Evolutionary conservation across 768 basidiomycete genomes (phyloP), one percentile per base, ranked within the genome.

Genomic region (Pleurotus eryngii): DNA sequence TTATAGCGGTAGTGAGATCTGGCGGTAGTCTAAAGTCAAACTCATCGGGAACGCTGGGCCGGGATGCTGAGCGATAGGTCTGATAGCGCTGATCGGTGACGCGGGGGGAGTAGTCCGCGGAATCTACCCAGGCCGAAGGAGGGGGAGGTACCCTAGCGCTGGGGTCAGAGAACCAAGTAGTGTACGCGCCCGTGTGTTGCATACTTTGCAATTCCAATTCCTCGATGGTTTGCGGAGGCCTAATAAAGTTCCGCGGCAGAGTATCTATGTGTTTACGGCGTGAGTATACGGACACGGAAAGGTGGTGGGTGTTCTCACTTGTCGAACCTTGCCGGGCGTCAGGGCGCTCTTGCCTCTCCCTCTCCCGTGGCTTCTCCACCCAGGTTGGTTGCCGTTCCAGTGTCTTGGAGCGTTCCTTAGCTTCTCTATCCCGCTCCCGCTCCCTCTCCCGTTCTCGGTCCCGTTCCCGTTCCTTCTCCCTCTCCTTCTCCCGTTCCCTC

Each of bases 241-340:
- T 11, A 45, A n/a, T 22, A 5, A 45, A 45, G 9, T 45, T 54
- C 3, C 51, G 51, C 37, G n/a, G 51, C 18, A 17, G 51, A 20
- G 39, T 42, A 40, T 42, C 51, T 54, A 54, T 4, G 42, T 35
- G 3, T 37, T 3, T n/a, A 17, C 17, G 18, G 30, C 30, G 8
- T 35, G 30, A 35, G 30, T 35, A 35, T 35, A 35, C 2, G 3
- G 30, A 35, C 30, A 3, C 30, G 30, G 11, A 35, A 35, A 9
- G 11, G 30, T 8, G 35, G 18, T 38, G 0, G 22, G 39, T n/a
- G 24, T 24, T 40, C 51, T 15, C 59, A 59, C 40, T 67, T 15
- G 63, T 49, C 37, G 61, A 60, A 17, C 62, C 63, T 39, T 62
- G 63, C 42, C 67, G 59, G 42, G 57, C 51, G 3, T 67, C 67